Evolutionary conservation across 768 basidiomycete genomes (phyloP).

Genomic region (Termitomyces sp.): DNA sequence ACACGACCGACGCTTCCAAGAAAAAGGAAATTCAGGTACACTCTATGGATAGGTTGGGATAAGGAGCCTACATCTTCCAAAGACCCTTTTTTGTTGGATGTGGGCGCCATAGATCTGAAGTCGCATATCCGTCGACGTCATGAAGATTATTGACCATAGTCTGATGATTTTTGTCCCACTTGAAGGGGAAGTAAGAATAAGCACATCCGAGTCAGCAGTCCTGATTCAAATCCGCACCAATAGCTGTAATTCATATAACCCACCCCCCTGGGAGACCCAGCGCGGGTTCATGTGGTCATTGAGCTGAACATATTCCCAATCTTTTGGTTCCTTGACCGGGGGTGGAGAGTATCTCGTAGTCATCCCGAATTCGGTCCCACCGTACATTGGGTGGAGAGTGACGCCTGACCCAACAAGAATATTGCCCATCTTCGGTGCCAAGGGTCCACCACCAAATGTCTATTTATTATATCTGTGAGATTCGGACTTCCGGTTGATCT

Average conservation of each 20-base stretch:
- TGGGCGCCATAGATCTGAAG: constrained; percentile 5
- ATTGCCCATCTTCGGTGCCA: constrained; percentile 11
- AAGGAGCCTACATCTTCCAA: constrained; percentile 7
- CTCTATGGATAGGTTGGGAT: background rate
- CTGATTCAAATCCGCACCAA: constrained; percentile 19
- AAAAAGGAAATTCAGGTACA: background rate
- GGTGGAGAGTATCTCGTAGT: constrained; percentile 7
- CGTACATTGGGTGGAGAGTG: constrained; percentile 8
- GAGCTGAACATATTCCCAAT: constrained; percentile 13
- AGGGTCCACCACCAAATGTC: constrained; percentile 13
- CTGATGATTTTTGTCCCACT: background rate
- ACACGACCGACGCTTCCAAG: constrained; percentile 39
- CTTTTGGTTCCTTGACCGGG: constrained; percentile 15
- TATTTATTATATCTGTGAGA: background rate
- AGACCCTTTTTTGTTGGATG: constrained; percentile 3
- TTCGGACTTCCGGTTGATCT: background rate
- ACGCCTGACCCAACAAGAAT: constrained; percentile 10
- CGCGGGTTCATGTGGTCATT: constrained; percentile 16
- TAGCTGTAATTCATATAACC: constrained; percentile 33
- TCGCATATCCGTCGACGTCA: constrained; percentile 3
- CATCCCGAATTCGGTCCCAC: constrained; percentile 15
- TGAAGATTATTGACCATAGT: constrained; percentile 2
- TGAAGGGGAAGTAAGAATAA: background rate
- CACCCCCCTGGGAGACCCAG: constrained; percentile 34
- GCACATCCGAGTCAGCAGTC: too few relatives aligned